phyloP scores from a whole-genome alignment of 768 basidiomycete species.

The Botryobasidium botryosum region DNA sequence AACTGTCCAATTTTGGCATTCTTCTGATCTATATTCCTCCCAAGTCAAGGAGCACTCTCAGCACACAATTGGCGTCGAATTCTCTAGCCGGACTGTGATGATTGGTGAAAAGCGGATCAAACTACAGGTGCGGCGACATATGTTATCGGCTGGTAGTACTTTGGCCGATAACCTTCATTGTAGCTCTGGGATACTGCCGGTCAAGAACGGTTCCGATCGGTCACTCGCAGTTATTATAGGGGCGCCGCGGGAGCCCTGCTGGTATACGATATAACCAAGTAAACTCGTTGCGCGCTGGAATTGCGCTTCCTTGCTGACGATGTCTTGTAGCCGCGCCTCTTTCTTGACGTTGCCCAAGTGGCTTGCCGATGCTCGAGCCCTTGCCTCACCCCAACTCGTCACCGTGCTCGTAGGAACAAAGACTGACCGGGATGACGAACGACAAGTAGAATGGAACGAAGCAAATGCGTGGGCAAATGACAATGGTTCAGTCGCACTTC shows the following conservation, averaged over 20 bases:
- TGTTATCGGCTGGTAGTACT: too few relatives aligned
- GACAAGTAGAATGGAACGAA: conserved; percentile 92
- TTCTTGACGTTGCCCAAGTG: conserved; percentile 73
- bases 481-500: conserved; percentile 42
- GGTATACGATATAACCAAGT: conserved; percentile 90
- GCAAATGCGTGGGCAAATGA: conserved; percentile 92
- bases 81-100: conserved; percentile 84
- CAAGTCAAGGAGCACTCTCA: conserved; percentile 96
- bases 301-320: too few relatives aligned
- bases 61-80: conserved; percentile 98
- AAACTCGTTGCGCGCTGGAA: conserved; percentile 13
- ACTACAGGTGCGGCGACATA: conserved; percentile 49
- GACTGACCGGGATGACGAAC: conserved; percentile 81
- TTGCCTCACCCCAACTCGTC: conserved; percentile 84
- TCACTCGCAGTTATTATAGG: conserved; percentile 90
- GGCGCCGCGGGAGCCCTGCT: conserved; percentile 85
- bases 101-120: conserved; percentile 91
- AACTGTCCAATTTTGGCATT: conserved; percentile 3
- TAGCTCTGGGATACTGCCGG: conserved; percentile 97
- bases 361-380: conserved; percentile 83
- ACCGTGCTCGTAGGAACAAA: conserved; percentile 90
- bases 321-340: conserved; percentile 51
- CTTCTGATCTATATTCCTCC: background rate
- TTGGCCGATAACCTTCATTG: too few relatives aligned
- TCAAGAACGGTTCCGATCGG: conserved; percentile 89